phyloP scores from a whole-genome alignment of 495 filamentous ascomycete species.

The Acidomyces sp. region DNA sequence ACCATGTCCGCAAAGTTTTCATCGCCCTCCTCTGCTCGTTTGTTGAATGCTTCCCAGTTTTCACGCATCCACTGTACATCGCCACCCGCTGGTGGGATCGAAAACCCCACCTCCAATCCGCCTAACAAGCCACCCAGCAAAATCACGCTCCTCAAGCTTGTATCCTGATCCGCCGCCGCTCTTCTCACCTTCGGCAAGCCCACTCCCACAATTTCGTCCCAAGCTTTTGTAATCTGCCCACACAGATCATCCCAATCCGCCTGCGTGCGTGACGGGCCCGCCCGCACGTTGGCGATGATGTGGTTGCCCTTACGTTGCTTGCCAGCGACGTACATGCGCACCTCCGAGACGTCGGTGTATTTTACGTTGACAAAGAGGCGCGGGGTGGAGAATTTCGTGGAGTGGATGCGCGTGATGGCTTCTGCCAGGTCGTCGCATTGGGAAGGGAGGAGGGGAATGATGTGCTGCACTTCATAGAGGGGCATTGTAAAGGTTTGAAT shows the following conservation, averaged over 20 bases:
- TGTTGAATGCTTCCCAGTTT: conserved; percentile 17
- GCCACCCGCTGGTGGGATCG: conserved; percentile 19
- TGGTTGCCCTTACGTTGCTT: conserved; percentile 13
- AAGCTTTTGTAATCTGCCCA: conserved; percentile 7
- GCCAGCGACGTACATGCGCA: conserved; percentile 4
- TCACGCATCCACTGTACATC: conserved; percentile 24
- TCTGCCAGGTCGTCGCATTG: conserved; percentile 22
- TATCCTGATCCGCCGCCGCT: conserved; percentile 10
- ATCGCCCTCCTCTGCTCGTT: conserved; percentile 19
- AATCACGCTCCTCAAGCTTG: conserved; percentile 17
- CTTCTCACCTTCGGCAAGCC: conserved; percentile 10
- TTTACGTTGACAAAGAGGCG: conserved; percentile 25
- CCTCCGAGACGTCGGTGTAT: conserved; percentile 14
- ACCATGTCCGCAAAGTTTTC: conserved; percentile 18
- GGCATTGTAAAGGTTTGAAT: conserved; percentile 24
- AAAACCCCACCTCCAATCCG: conserved; percentile 20
- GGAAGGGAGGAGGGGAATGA: conserved; percentile 11
- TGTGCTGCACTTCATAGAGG: conserved; percentile 24
- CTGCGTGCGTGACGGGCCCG: conserved; percentile 16
- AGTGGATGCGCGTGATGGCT: conserved; percentile 24
- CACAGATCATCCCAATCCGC: conserved; percentile 12
- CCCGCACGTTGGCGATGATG: conserved; percentile 21
- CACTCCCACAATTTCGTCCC: conserved; percentile 12
- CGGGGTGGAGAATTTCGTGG: conserved; percentile 19
- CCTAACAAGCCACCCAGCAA: conserved; percentile 20